Evolutionary conservation across 495 filamentous ascomycete species (phyloP), one percentile per base, ranked within the genome.

Genomic region (Trichocladium uniseriatum): DNA sequence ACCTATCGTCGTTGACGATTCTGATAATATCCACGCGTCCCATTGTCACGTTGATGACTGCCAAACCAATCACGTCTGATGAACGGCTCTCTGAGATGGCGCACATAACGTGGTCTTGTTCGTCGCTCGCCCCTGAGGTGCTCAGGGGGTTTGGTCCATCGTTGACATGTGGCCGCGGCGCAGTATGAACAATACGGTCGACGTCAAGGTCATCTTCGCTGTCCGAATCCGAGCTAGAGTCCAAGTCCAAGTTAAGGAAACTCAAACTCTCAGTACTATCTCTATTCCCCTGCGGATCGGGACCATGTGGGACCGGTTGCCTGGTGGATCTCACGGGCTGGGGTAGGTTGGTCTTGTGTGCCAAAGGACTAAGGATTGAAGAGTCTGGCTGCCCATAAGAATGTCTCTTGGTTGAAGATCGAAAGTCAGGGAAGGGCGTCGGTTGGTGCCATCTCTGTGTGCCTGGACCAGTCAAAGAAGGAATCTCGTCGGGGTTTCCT

Each of bases 11-110:
- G 62, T 87, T 94, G 11, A 97, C 68, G 32, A 92, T 80, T 13
- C 47, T 43, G 16, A 35, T 29, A 1, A 64, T 35, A 1, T 60
- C 50, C 0, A 83, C 84, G 63, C 92, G 86, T 28, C 69, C 83
- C 10, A 86, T 89, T 36, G 82, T 83, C 8, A 94, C 68, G 62
- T 97, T 94, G 57, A 98, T 71, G 52, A 91, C 87, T 14, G 92
- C 87, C 42, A 98, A 71, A 7, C 91, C 94, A 20, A 64, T 46
- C 20, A 97, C 83, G n/a, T 80, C 87, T 15, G 86, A 86, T 41
- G 87, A 84, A 85, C 83, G 42, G 84, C 88, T 56, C 66, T 99
- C 92, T 52, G 84, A 86, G 47, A 96, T 69, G n/a, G 92, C 89
- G 59, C 91, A 97, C 37, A 96, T 70, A 54, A 96, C 80, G 43